phyloP scores from a whole-genome alignment of 2,329 filamentous ascomycete species.

The Ophiocordyceps australis region DNA sequence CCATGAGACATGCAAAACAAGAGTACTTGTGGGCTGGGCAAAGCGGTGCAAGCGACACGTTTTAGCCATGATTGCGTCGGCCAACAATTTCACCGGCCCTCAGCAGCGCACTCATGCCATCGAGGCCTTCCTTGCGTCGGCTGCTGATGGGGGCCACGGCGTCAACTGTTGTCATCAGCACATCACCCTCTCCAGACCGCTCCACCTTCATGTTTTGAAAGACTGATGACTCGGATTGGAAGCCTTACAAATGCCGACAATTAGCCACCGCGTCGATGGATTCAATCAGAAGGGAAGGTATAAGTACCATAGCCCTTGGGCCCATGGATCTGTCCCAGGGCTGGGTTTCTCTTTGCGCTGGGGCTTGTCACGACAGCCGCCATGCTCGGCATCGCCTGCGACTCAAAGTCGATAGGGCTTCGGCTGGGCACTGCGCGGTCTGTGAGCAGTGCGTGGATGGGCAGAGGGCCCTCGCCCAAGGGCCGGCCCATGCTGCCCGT shows the following conservation, averaged over 20 bases:
- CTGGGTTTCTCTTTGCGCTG: conserved; percentile 7
- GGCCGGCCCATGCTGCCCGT: conserved; percentile 17
- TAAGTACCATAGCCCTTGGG: conserved; percentile 17
- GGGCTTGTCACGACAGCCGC: conserved; percentile 6
- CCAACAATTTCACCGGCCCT: conserved; percentile 41
- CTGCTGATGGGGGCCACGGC: conserved; percentile 5
- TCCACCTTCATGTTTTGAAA: conserved; percentile 13
- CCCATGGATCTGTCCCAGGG: conserved; percentile 7
- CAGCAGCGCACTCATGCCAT: conserved; percentile 40
- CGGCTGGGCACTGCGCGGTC: conserved; percentile 17
- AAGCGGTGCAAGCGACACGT: no score
- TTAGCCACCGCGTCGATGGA: conserved; percentile 10
- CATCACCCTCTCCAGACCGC: conserved; percentile 10
- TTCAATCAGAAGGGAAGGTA: conserved; percentile 3
- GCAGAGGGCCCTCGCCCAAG: conserved; percentile 29
- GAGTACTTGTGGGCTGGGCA: no score
- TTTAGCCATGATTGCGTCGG: conserved; percentile 15
- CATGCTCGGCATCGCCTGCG: conserved; percentile 2
- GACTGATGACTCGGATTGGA: conserved; percentile 13
- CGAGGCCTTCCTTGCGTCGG: conserved; percentile 16
- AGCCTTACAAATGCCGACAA: conserved; percentile 11
- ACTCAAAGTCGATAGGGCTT: conserved; percentile 3
- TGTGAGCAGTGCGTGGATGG: conserved; percentile 34
- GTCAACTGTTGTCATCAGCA: conserved; percentile 12
- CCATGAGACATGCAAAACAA: no score